These are phyloP conservation scores for Candolleomyces aberdarensis DNA, from an alignment of 768 basidiomycete species.

Conservation along the genomic window DNA sequence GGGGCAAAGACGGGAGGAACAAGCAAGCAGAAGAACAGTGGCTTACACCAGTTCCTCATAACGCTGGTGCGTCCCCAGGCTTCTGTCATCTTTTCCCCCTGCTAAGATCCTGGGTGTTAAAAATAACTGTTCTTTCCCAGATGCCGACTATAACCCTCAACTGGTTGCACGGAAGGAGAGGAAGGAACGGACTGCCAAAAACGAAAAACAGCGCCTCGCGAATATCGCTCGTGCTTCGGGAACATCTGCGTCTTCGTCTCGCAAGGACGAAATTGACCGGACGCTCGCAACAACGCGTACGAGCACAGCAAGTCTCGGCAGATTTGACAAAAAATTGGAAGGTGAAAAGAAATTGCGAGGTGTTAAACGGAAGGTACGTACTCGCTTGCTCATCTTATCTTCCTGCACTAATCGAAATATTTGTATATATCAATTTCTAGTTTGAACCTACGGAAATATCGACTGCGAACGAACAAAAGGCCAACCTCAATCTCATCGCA, in stretches of 20 bases:
- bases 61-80: constrained; percentile 81
- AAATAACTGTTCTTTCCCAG: too few species aligned
- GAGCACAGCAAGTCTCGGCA: constrained; percentile 95
- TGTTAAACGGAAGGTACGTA: constrained; percentile 84
- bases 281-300: constrained; percentile 71
- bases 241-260: constrained; percentile 32
- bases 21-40: constrained; percentile 84
- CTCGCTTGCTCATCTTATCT: neutral
- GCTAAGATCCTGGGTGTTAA: too few species aligned
- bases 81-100: too few species aligned
- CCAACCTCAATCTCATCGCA: constrained; percentile 72
- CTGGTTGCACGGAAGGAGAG: constrained; percentile 75
- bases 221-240: constrained; percentile 63
- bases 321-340: constrained; percentile 85
- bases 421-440: constrained; percentile 33
- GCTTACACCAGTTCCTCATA: constrained; percentile 85
- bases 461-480: constrained; percentile 61
- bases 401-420: neutral
- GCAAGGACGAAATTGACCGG: constrained; percentile 73
- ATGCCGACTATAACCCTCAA: constrained; percentile 76
- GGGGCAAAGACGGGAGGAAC: constrained; percentile 91
- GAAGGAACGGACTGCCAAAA: constrained; percentile 80
- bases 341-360: constrained; percentile 89
- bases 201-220: constrained; percentile 69
- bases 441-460: constrained; percentile 82